Conservation (phyloP, 2,329 filamentous ascomycete species). For the Colletotrichum sp. region DNA sequence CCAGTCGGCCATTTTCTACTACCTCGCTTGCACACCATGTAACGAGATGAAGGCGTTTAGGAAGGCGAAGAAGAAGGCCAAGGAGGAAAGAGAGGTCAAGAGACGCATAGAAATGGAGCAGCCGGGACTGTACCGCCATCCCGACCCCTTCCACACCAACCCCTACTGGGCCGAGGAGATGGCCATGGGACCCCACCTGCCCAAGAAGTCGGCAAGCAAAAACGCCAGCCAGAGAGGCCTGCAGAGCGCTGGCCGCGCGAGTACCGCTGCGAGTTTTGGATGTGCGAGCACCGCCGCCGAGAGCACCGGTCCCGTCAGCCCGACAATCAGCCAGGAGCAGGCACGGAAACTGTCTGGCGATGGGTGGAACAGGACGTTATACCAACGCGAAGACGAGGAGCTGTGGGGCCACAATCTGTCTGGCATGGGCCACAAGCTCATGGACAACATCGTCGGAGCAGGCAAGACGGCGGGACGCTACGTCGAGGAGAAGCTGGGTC, state of each 20-base stretch:
- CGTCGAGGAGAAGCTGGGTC: slow-evolving; percentile 56
- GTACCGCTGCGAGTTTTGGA: slow-evolving; percentile 46
- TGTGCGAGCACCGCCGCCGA: slow-evolving; percentile 41
- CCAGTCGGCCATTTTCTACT: slow-evolving; percentile 80
- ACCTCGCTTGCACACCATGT: slow-evolving; percentile 81
- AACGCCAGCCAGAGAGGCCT: slow-evolving; percentile 65
- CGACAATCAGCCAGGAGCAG: slow-evolving; percentile 54
- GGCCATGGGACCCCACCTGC: slow-evolving; percentile 75
- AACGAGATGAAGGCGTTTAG: slow-evolving; percentile 72
- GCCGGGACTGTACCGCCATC: slow-evolving; percentile 78
- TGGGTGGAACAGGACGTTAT: slow-evolving; percentile 79
- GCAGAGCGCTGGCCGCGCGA: slow-evolving; percentile 55
- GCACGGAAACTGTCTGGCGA: slow-evolving; percentile 49
- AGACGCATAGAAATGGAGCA: slow-evolving; percentile 70
- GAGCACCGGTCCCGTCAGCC: slow-evolving; percentile 38
- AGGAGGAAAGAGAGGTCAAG: slow-evolving; percentile 70
- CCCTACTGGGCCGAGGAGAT: slow-evolving; percentile 91
- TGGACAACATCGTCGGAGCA: slow-evolving; percentile 64
- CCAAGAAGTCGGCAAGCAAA: slow-evolving; percentile 65
- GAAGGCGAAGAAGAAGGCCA: slow-evolving; percentile 73
- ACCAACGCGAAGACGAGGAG: slow-evolving; percentile 88
- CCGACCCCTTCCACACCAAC: slow-evolving; percentile 84
- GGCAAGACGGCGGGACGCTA: slow-evolving; percentile 59
- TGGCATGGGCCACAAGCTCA: slow-evolving; percentile 59
- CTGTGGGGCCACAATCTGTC: slow-evolving; percentile 75